Conservation (phyloP, 2,329 filamentous ascomycete species). For the Diaporthe sp. region DNA sequence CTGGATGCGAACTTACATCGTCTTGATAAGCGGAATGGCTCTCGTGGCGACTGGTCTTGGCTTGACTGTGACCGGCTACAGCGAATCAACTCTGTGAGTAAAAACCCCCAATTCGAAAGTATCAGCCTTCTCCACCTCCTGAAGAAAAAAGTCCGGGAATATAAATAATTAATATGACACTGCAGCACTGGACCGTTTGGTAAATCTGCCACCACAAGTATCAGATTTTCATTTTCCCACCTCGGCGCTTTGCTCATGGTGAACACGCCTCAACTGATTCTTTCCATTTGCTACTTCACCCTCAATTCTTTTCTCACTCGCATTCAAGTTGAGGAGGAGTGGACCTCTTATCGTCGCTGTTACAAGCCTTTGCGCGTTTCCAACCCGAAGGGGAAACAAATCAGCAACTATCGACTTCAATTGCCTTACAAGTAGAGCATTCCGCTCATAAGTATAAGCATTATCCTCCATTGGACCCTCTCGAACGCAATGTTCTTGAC, state of each 20-base stretch:
- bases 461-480: slow-evolving; percentile 53
- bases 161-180: neutral
- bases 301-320: slow-evolving; percentile 55
- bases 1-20: neutral
- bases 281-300: slow-evolving; percentile 52
- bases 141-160: neutral
- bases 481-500: slow-evolving; percentile 52
- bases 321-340: slow-evolving; percentile 55
- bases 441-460: slow-evolving; percentile 46
- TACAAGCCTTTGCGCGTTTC: slow-evolving; percentile 49
- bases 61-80: neutral
- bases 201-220: neutral
- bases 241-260: slow-evolving; percentile 36
- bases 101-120: neutral
- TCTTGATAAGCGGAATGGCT: neutral
- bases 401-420: slow-evolving; percentile 50
- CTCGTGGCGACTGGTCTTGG: neutral
- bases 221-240: neutral
- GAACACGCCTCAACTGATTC: slow-evolving; percentile 52
- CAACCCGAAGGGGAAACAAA: slow-evolving; percentile 45
- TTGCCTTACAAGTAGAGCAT: slow-evolving; percentile 53
- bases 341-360: slow-evolving; percentile 46
- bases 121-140: neutral
- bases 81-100: neutral
- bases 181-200: neutral